Conservation (phyloP, 2,329 filamentous ascomycete genomes). For the Diplodia corticola region DNA sequence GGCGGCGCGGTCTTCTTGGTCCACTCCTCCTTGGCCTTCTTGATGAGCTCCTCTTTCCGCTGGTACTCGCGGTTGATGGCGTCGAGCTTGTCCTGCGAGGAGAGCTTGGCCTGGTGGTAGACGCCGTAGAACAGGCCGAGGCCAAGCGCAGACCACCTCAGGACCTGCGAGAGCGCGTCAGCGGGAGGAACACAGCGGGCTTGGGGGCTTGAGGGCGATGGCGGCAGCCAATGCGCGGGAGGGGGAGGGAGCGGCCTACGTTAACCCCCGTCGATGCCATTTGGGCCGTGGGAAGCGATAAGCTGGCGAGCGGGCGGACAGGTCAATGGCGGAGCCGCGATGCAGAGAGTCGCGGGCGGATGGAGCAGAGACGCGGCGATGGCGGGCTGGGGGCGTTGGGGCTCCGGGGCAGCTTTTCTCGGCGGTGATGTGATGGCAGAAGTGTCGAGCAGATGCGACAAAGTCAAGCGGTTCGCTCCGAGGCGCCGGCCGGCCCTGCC, state of each 20-base stretch:
- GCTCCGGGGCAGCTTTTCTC: constrained; percentile 19
- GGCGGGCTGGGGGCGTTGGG: not conserved
- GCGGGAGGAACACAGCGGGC: not conserved
- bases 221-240: constrained; percentile 14
- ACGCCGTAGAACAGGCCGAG: constrained; percentile 94
- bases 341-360: constrained; percentile 17
- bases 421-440: constrained; percentile 19
- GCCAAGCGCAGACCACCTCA: constrained; percentile 93
- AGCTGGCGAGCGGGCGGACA: constrained; percentile 14
- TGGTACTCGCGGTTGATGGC: constrained; percentile 80
- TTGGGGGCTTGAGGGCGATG: not conserved
- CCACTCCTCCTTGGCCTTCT: constrained; percentile 89
- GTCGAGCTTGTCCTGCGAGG: constrained; percentile 66
- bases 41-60: constrained; percentile 88
- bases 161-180: constrained; percentile 63
- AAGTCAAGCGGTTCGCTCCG: constrained; percentile 22
- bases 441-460: constrained; percentile 20
- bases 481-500: constrained; percentile 7
- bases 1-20: constrained; percentile 68
- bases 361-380: constrained; percentile 20
- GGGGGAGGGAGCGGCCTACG: constrained; percentile 42
- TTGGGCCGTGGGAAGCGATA: constrained; percentile 10
- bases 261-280: constrained; percentile 46
- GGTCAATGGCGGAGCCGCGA: constrained; percentile 23
- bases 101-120: constrained; percentile 85